Conservation (phyloP, 2,329 filamentous ascomycete genomes). For the Fusarium udum region DNA sequence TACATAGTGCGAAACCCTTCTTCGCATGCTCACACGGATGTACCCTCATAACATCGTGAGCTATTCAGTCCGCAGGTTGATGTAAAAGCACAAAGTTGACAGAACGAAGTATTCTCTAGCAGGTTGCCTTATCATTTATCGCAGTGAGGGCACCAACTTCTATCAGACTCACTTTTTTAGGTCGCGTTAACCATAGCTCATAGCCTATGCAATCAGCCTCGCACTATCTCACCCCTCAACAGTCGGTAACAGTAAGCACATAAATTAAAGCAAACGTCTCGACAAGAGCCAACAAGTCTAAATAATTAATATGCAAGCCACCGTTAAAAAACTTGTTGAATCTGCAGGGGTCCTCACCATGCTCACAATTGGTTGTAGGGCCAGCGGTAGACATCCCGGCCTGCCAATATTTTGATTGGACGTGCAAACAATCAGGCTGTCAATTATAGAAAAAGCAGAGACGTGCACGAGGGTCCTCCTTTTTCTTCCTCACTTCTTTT, state of each 20-base stretch:
- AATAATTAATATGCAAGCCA: background rate
- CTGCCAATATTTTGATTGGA: background rate
- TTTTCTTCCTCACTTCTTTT: background rate
- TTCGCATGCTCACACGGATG: accelerated
- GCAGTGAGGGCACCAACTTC: accelerated
- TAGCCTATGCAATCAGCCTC: background rate
- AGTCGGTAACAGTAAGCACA: background rate
- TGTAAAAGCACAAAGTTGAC: no score
- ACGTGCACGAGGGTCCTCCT: background rate
- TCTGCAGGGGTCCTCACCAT: background rate
- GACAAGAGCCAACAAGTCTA: background rate
- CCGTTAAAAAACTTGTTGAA: background rate
- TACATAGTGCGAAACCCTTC: background rate
- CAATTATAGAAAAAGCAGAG: background rate
- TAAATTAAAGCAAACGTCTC: background rate
- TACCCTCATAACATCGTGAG: background rate
- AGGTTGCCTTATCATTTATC: accelerated
- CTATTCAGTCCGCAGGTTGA: background rate
- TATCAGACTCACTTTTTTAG: background rate
- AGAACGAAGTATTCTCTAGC: no score
- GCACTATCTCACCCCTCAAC: background rate
- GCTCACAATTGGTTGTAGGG: background rate
- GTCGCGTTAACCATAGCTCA: background rate
- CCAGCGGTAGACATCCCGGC: background rate
- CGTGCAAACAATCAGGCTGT: background rate